Conservation (phyloP, 2,329 filamentous ascomycete species). For the Fusarium redolens region DNA sequence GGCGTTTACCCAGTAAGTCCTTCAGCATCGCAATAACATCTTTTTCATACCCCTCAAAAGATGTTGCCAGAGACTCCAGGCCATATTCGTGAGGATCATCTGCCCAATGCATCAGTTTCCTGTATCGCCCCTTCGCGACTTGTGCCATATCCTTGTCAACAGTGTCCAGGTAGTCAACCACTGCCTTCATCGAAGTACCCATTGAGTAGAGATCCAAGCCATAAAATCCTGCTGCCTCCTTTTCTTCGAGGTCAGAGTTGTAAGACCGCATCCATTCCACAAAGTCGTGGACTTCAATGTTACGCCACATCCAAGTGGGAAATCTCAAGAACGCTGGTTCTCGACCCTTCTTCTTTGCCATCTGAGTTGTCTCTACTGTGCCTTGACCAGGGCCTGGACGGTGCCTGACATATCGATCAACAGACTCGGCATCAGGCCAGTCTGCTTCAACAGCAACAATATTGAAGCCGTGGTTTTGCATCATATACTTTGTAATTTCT, state of each 20-base stretch:
- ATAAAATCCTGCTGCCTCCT: conserved; percentile 19
- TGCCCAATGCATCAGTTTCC: conserved; percentile 23
- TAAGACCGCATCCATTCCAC: conserved; percentile 27
- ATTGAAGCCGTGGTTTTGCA: conserved; percentile 28
- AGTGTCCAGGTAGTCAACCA: conserved; percentile 24
- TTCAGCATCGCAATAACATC: conserved; percentile 22
- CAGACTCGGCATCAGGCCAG: conserved; percentile 25
- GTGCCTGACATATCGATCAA: conserved; percentile 27
- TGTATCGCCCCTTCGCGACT: conserved; percentile 17
- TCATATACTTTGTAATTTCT: conserved; percentile 33
- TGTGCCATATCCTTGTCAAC: conserved; percentile 31
- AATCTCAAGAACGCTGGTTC: conserved; percentile 23
- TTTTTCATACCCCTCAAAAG: conserved; percentile 24
- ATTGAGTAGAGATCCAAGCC: conserved; percentile 30
- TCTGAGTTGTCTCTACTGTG: conserved; percentile 14
- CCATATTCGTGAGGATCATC: conserved; percentile 30
- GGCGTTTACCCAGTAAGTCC: conserved; percentile 11
- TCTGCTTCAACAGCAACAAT: conserved; percentile 30
- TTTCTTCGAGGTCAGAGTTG: conserved; percentile 8
- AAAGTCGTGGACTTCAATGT: conserved; percentile 29
- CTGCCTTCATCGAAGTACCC: conserved; percentile 25
- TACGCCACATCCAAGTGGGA: conserved; percentile 34
- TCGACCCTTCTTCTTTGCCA: conserved; percentile 11
- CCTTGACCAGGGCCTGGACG: conserved; percentile 12
- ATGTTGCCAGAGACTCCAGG: conserved; percentile 17